Percentiles rank a stretch among this genome's conserved stretches.
Conservation (phyloP, 768 basidiomycete species). For the Boletus tomentosulus region DNA sequence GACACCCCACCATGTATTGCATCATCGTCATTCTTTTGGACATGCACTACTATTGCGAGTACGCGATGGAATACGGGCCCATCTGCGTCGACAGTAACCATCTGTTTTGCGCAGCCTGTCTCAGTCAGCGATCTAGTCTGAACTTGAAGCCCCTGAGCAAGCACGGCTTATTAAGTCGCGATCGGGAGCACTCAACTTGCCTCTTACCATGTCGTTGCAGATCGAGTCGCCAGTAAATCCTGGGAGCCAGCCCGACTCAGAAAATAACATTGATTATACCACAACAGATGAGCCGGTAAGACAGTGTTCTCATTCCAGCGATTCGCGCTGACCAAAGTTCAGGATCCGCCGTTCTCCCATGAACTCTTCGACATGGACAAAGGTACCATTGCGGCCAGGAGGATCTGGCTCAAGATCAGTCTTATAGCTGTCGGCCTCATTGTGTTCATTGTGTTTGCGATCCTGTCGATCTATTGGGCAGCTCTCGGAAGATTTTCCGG, state of each 20-base stretch:
- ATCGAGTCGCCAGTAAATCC: constrained; percentile 1
- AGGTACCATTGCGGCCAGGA: constrained; percentile 31
- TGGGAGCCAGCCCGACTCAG: neutral
- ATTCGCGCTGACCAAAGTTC: constrained; percentile 1
- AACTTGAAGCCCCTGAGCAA: neutral
- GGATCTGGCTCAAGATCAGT: constrained; percentile 40
- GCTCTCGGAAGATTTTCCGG: constrained; percentile 43
- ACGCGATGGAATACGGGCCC: neutral
- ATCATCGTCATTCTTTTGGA: constrained; percentile 24
- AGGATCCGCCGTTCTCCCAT: constrained; percentile 30
- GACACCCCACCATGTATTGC: constrained; percentile 20
- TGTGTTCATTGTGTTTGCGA: constrained; percentile 41
- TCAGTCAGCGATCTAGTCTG: neutral
- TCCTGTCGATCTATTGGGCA: constrained; percentile 61
- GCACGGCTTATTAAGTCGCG: constrained; percentile 18
- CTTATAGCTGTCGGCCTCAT: constrained; percentile 34
- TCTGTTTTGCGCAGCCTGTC: neutral
- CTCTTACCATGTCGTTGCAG: neutral
- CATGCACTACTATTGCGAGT: constrained; percentile 5
- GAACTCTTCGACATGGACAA: constrained; percentile 26
- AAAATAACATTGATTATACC: neutral
- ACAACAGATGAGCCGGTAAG: constrained; percentile 11
- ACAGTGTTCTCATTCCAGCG: neutral
- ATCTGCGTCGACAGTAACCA: neutral
- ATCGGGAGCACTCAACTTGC: neutral